A percentile compares a stretch with the other conserved stretches of the same genome.
Conservation (phyloP, 2,329 filamentous ascomycete genomes). For the Plectosphaerella sp. region DNA sequence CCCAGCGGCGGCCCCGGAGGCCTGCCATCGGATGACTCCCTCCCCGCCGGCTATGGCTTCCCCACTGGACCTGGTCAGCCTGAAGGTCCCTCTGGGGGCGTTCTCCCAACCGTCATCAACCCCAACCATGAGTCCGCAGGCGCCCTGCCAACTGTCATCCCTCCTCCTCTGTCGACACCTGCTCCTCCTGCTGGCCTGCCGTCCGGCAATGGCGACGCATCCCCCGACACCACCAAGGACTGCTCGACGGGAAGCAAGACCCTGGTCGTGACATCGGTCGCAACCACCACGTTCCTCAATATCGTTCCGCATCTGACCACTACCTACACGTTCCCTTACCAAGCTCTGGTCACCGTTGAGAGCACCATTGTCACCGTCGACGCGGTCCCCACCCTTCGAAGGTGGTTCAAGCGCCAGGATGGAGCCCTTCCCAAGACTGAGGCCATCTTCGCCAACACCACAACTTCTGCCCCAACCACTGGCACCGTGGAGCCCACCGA, state of each 20-base stretch:
- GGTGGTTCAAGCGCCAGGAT: not conserved
- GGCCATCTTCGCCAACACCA: not conserved
- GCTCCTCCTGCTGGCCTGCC: not conserved
- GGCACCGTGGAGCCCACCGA: constrained; percentile 15
- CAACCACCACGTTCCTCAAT: constrained; percentile 34
- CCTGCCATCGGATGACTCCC: not conserved
- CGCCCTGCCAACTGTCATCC: not conserved
- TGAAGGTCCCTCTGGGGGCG: not conserved
- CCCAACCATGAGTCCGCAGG: not conserved
- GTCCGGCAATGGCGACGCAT: not conserved
- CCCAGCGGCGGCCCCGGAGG: not conserved
- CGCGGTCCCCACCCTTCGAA: not conserved
- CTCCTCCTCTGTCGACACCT: not conserved
- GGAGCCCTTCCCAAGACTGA: not conserved
- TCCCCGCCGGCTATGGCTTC: constrained; percentile 1
- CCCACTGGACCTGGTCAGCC: not conserved
- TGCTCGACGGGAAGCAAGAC: not conserved
- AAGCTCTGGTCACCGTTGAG: constrained; percentile 9
- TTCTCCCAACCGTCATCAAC: not conserved
- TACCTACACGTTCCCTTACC: constrained; percentile 25
- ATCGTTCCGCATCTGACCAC: constrained; percentile 31
- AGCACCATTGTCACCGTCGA: not conserved
- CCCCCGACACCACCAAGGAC: not conserved
- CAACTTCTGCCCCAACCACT: not conserved
- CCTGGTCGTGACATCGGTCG: constrained; percentile 13